Percentiles rank a stretch among this genome's conserved stretches.
These are phyloP conservation scores for Haemoproteus tartakovskyi DNA, from an alignment of 169 alveolate species.

Conservation along the genomic window DNA sequence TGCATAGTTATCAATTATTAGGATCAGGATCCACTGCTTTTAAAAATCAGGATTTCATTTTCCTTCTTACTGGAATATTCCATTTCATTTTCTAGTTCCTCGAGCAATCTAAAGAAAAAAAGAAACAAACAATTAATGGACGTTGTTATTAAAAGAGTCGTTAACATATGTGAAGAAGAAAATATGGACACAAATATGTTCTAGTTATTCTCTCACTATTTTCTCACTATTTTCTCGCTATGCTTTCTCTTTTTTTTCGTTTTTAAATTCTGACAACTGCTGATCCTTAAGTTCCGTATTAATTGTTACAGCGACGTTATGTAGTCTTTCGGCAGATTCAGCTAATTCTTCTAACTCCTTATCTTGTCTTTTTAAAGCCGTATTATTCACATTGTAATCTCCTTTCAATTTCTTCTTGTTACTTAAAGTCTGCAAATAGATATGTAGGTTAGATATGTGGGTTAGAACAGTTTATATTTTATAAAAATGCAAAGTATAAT, in stretches of 20 bases:
- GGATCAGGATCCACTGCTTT: background rate
- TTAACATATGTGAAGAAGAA: background rate
- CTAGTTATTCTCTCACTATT: background rate
- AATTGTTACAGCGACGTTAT: slow-evolving; percentile 70
- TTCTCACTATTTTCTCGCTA: too few relatives aligned
- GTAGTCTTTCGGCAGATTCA: slow-evolving; percentile 70
- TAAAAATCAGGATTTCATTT: background rate
- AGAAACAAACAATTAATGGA: background rate
- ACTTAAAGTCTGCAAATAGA: slow-evolving; percentile 18
- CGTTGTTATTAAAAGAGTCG: background rate
- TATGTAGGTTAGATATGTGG: too few relatives aligned
- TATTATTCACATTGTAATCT: too few relatives aligned
- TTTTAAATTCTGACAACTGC: slow-evolving; percentile 23
- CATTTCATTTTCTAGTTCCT: slow-evolving; percentile 63
- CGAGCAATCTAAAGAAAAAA: slow-evolving; percentile 19
- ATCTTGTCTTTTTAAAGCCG: slow-evolving; percentile 67
- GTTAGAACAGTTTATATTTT: too few relatives aligned
- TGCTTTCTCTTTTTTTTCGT: background rate
- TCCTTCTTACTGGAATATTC: slow-evolving; percentile 41
- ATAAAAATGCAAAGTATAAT: too few relatives aligned
- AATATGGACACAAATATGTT: background rate
- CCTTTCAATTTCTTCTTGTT: too few relatives aligned
- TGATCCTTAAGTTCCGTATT: slow-evolving; percentile 72
- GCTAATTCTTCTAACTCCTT: slow-evolving; percentile 72
- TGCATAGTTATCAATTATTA: background rate